Base-by-base conservation (phyloP, 2,329 filamentous ascomycete genomes). In the Fusarium sp. region DNA sequence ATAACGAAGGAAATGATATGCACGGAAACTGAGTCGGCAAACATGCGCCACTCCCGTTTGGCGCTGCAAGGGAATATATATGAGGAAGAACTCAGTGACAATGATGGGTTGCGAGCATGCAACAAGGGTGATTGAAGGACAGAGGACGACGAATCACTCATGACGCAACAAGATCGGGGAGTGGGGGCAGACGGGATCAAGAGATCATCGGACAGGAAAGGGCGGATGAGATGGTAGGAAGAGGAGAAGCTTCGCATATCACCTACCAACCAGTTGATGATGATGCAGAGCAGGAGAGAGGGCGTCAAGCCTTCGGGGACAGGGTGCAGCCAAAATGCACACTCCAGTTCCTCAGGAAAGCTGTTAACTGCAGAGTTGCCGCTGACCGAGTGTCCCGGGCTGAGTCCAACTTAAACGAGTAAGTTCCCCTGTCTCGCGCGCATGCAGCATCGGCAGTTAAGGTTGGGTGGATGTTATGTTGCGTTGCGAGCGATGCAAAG, bases 391-490 rank as follows among this genome's bases (percentile, higher is more conserved):
- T 67, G 27, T 68, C 65, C 69, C 68, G 64, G 73, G 64, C 68
- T 67, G 68, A 67, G 65, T 69, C 59, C 65, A 67, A 64, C 65
- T 61, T 66, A 65, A 67, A 56, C 65, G 33, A 69, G 43, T 39
- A 74, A 56, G 52, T 74, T 64, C 71, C 74, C 69, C 65, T 67
- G 74, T 77, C 73, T 71, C 68, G 54, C 61, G 73, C 65, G 71
- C 69, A 75, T 72, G 69, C 74, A 77, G 76, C 69, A 77, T 76
- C 71, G 74, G 69, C 68, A 69, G 64, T 70, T 69, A 43, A 63
- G 62, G 61, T 66, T 66, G 48, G 37, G 67, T 73, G 72, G 68
- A 72, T 69, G 65, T 69, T 64, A 72, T 69, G 65, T 69, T 62
- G 68, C 64, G 65, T 69, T 64, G 68, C 64, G 73, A 76, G 70